phyloP scores from a whole-genome alignment of 495 filamentous ascomycete genomes.

The Darksidea phi region DNA sequence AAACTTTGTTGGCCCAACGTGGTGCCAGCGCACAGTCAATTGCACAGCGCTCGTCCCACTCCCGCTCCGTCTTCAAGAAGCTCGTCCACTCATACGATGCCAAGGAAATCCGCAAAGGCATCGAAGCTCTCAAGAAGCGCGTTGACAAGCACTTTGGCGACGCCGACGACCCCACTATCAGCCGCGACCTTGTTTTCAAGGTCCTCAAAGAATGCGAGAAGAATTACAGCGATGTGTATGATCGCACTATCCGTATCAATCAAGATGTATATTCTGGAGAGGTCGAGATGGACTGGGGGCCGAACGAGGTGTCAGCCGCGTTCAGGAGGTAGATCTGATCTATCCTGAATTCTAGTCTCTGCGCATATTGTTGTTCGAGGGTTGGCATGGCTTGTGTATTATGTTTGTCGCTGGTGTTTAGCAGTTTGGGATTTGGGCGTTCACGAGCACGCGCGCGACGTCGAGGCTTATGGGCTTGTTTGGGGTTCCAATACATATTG shows the following conservation, averaged over 20 bases:
- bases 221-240: conserved; percentile 71
- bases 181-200: conserved; percentile 67
- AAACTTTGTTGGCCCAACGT: conserved; percentile 58
- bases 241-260: conserved; percentile 64
- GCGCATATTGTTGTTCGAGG: too few species aligned
- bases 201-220: conserved; percentile 79
- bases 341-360: too few species aligned
- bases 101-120: conserved; percentile 78
- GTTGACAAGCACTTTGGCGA: conserved; percentile 97
- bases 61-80: conserved; percentile 78
- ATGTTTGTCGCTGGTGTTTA: too few species aligned
- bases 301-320: conserved; percentile 23
- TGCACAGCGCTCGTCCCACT: conserved; percentile 73
- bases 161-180: conserved; percentile 69
- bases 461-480: too few species aligned
- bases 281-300: conserved; percentile 54
- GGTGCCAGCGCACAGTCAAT: conserved; percentile 52
- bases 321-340: conserved; percentile 14
- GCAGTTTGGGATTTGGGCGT: too few species aligned
- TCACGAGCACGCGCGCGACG: too few species aligned
- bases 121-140: conserved; percentile 80
- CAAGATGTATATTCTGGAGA: conserved; percentile 63
- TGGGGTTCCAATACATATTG: too few species aligned
- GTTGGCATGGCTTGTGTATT: too few species aligned
- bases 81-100: conserved; percentile 72